Evolutionary conservation across 2,329 filamentous ascomycete genomes (phyloP).

Genomic region (Cytospora piceicola): DNA sequence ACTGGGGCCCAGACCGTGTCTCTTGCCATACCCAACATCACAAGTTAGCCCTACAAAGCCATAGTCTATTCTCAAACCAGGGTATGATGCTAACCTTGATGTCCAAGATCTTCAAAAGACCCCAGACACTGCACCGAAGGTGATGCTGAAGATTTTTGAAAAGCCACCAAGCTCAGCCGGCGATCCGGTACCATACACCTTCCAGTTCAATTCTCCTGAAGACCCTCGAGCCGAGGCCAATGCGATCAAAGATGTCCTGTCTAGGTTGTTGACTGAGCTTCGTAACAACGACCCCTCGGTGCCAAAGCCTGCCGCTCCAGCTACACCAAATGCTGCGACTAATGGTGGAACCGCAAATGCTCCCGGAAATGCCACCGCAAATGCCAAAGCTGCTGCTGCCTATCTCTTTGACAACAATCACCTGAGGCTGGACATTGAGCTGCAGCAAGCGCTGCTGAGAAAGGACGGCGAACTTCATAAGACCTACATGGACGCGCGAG

Average conservation of each 20-base stretch:
- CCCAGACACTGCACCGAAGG: slow-evolving; percentile 82
- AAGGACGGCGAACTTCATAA: slow-evolving; percentile 75
- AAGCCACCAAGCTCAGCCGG: slow-evolving; percentile 59
- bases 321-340: slow-evolving; percentile 32
- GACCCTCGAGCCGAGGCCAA: slow-evolving; percentile 84
- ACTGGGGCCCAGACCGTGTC: slow-evolving; percentile 68
- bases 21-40: slow-evolving; percentile 75
- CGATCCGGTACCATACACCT: slow-evolving; percentile 74
- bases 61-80: neutral
- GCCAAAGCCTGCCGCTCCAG: slow-evolving; percentile 50
- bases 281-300: slow-evolving; percentile 61
- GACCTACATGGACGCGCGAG: slow-evolving; percentile 84
- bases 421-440: slow-evolving; percentile 75
- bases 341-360: slow-evolving; percentile 54
- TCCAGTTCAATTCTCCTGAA: slow-evolving; percentile 80
- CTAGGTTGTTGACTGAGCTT: slow-evolving; percentile 71
- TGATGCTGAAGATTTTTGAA: slow-evolving; percentile 91
- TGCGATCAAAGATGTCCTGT: slow-evolving; percentile 79
- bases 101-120: slow-evolving; percentile 87
- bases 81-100: slow-evolving; percentile 28
- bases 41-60: slow-evolving; percentile 61
- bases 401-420: slow-evolving; percentile 81
- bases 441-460: slow-evolving; percentile 88
- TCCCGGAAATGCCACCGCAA: slow-evolving; percentile 49
- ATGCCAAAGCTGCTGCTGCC: slow-evolving; percentile 76